Percentiles rank a stretch among this genome's conserved stretches.
phyloP scores from a whole-genome alignment of 305 asterid species.

The Solanum hybrid region DNA sequence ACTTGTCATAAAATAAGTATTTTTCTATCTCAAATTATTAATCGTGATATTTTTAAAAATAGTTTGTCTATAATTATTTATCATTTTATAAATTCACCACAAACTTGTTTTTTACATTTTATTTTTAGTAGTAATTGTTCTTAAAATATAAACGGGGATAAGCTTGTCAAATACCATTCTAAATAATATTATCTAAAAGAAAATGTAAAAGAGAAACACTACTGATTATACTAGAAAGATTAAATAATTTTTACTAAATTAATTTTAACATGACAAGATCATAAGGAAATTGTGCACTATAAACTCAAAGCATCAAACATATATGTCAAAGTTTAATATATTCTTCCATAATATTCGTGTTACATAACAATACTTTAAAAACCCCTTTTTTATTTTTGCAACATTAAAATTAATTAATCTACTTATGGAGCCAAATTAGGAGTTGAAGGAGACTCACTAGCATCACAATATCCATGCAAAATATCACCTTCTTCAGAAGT shows the following conservation, averaged over 20 bases:
- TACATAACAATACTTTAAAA: background rate
- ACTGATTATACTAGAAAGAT: fast-evolving
- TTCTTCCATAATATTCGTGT: background rate
- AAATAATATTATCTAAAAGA: background rate
- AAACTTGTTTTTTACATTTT: no score
- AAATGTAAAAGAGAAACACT: background rate
- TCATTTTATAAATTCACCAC: no score
- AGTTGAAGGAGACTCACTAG: conserved; percentile 13
- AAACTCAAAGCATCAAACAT: background rate
- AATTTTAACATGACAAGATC: no score
- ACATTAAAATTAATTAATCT: background rate
- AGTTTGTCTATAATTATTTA: background rate
- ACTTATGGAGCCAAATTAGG: background rate
- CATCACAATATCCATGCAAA: conserved; percentile 58
- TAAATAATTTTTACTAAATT: no score
- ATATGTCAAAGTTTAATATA: background rate
- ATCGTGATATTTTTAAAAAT: background rate
- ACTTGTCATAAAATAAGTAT: background rate
- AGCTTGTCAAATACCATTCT: background rate
- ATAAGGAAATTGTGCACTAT: background rate
- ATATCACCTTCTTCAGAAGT: conserved; percentile 39
- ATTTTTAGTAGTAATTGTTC: background rate
- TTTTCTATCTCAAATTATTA: background rate
- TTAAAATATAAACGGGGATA: background rate
- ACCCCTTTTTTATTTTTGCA: background rate